Conservation (phyloP, 2,329 filamentous ascomycete species). For the Orbilia oligospora region DNA sequence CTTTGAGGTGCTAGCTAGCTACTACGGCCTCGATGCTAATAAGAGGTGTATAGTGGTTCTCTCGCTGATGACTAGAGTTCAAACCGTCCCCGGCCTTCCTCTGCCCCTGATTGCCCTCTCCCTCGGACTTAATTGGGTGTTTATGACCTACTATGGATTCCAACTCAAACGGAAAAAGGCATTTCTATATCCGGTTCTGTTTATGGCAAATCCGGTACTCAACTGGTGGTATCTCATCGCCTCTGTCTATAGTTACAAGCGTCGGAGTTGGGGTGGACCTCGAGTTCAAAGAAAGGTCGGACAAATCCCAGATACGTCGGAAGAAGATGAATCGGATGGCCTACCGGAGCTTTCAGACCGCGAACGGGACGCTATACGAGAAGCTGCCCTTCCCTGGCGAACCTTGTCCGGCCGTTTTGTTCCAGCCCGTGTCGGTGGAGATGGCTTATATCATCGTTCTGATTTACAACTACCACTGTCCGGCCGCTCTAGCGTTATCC, state of each 20-base stretch:
- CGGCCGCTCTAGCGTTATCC: constrained; percentile 51
- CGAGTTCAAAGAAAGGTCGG: constrained; percentile 69
- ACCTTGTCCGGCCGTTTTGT: constrained; percentile 56
- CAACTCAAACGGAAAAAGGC: constrained; percentile 92
- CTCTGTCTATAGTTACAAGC: constrained; percentile 65
- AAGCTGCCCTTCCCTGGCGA: constrained; percentile 53
- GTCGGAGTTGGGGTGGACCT: constrained; percentile 95
- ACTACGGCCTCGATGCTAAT: too few species aligned
- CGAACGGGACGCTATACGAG: constrained; percentile 48
- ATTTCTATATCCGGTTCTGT: constrained; percentile 96
- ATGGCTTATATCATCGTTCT: constrained; percentile 53
- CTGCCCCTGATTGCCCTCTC: constrained; percentile 95
- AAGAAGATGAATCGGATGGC: constrained; percentile 38
- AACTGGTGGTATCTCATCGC: constrained; percentile 97
- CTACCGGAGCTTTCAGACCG: constrained; percentile 51
- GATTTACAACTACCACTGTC: constrained; percentile 51
- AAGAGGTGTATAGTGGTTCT: constrained; percentile 93
- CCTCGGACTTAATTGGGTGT: constrained; percentile 89
- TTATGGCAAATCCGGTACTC: constrained; percentile 93
- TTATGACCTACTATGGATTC: constrained; percentile 96
- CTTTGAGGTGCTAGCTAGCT: too few species aligned
- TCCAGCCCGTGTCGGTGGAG: constrained; percentile 45
- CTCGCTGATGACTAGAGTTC: constrained; percentile 86
- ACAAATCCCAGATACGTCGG: constrained; percentile 1
- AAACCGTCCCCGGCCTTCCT: constrained; percentile 82